These are phyloP conservation scores for Trichoderma pleuroti DNA, from an alignment of 2,329 filamentous ascomycete species.

Conservation along the genomic window DNA sequence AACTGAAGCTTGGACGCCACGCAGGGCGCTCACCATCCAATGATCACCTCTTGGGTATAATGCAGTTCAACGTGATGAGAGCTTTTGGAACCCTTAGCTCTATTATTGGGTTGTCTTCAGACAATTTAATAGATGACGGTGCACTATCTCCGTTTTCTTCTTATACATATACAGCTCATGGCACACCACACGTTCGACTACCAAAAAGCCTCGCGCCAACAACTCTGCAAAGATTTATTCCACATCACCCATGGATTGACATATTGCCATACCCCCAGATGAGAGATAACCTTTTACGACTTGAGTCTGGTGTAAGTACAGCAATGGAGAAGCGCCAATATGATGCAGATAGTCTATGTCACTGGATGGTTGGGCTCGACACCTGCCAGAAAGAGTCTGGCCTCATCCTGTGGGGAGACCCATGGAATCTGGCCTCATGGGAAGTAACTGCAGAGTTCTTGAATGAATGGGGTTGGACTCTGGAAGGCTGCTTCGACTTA, in stretches of 20 bases:
- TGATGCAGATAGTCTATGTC: not conserved
- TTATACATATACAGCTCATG: not conserved
- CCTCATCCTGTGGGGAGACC: conserved; percentile 9
- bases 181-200: not conserved
- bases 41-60: not conserved
- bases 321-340: not conserved
- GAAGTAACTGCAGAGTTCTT: conserved; percentile 1
- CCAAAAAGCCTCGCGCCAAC: not conserved
- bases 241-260: conserved; percentile 7
- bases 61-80: conserved; percentile 3
- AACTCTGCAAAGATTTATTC: not conserved
- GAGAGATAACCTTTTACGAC: not conserved
- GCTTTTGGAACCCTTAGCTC: not conserved
- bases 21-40: not conserved
- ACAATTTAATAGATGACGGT: not conserved
- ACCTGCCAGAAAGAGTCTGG: not conserved
- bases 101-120: not conserved
- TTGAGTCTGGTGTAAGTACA: not conserved
- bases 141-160: not conserved
- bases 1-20: not conserved
- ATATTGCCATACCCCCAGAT: not conserved
- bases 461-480: not conserved
- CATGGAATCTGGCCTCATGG: conserved; percentile 1
- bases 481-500: not conserved
- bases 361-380: conserved; percentile 5